Conservation (phyloP, 2,329 filamentous ascomycete species). For the Tolypocladium capitatum region DNA sequence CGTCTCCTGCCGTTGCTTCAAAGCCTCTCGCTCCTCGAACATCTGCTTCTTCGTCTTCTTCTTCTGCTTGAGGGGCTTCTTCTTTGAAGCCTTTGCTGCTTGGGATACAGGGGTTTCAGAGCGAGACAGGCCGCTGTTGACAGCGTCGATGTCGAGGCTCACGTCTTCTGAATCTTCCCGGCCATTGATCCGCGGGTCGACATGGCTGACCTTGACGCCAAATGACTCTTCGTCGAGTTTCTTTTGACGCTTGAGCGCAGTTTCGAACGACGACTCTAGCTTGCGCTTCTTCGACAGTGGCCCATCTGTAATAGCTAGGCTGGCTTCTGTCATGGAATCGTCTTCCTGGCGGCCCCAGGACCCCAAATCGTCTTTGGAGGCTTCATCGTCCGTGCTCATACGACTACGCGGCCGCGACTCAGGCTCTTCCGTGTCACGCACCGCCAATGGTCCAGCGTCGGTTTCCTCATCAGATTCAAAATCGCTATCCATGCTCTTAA, state of each 20-base stretch:
- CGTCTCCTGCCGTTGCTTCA: slow-evolving; percentile 42
- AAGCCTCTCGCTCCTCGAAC: slow-evolving; percentile 51
- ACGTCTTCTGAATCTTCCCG: slow-evolving; percentile 37
- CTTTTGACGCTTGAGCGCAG: slow-evolving; percentile 66
- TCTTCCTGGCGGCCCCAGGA: slow-evolving; percentile 41
- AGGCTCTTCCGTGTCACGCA: slow-evolving; percentile 69
- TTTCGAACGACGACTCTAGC: slow-evolving; percentile 50
- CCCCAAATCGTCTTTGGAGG: slow-evolving; percentile 34
- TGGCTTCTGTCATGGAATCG: slow-evolving; percentile 59
- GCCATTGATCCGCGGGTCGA: slow-evolving; percentile 35
- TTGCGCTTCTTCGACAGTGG: slow-evolving; percentile 56
- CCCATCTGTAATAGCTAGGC: slow-evolving; percentile 50
- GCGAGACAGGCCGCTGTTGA: slow-evolving; percentile 26
- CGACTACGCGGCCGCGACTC: slow-evolving; percentile 74
- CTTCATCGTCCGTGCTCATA: slow-evolving; percentile 48
- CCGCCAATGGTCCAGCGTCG: slow-evolving; percentile 41
- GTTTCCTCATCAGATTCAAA: slow-evolving; percentile 83
- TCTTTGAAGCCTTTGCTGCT: slow-evolving; percentile 39
- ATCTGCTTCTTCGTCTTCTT: slow-evolving; percentile 70
- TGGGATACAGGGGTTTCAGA: slow-evolving; percentile 32
- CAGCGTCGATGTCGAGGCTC: slow-evolving; percentile 30
- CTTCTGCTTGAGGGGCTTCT: slow-evolving; percentile 44
- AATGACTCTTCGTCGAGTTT: slow-evolving; percentile 70
- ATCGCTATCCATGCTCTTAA: slow-evolving; percentile 46
- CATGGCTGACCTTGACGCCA: slow-evolving; percentile 43